These are phyloP conservation scores for Suillus ampliporus DNA, from an alignment of 768 basidiomycete genomes.

Conservation along the genomic window DNA sequence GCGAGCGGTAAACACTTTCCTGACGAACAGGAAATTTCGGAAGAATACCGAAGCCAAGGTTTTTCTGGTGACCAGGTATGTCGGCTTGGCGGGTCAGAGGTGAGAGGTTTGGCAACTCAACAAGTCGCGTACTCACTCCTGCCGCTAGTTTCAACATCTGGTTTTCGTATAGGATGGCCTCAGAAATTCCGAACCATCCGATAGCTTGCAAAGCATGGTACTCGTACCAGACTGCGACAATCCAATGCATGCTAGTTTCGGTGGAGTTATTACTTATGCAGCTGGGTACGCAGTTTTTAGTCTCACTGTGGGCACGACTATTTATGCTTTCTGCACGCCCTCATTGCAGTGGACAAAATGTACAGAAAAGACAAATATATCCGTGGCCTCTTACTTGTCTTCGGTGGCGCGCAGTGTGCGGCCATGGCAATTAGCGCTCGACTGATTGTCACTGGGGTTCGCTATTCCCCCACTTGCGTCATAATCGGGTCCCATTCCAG, in stretches of 20 bases:
- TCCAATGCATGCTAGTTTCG: conserved; percentile 21
- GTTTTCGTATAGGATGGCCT: conserved; percentile 26
- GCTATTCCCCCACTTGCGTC: conserved; percentile 23
- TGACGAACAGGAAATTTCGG: not conserved
- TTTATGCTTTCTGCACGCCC: not conserved
- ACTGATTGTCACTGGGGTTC: conserved; percentile 14
- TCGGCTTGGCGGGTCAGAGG: conserved; percentile 25
- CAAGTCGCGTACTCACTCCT: not conserved
- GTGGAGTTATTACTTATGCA: conserved; percentile 23
- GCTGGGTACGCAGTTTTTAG: conserved; percentile 20
- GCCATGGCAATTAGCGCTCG: conserved; percentile 26
- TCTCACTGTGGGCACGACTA: not conserved
- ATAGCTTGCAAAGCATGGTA: conserved; percentile 24
- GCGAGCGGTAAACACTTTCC: not conserved
- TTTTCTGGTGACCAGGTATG: conserved; percentile 22
- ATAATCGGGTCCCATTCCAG: conserved; percentile 18
- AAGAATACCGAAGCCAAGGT: not conserved
- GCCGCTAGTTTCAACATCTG: conserved; percentile 26
- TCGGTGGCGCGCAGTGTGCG: conserved; percentile 15
- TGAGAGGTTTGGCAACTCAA: conserved; percentile 10
- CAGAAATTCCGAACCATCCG: conserved; percentile 13
- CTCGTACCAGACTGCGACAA: conserved; percentile 17
- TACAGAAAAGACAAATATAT: conserved; percentile 18
- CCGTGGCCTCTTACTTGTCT: conserved; percentile 14
- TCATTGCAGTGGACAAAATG: conserved; percentile 23